Evolutionary conservation across 768 basidiomycete genomes (phyloP), one percentile per base, ranked within the genome.

Genomic region (Brasilioporus rufonigricans): DNA sequence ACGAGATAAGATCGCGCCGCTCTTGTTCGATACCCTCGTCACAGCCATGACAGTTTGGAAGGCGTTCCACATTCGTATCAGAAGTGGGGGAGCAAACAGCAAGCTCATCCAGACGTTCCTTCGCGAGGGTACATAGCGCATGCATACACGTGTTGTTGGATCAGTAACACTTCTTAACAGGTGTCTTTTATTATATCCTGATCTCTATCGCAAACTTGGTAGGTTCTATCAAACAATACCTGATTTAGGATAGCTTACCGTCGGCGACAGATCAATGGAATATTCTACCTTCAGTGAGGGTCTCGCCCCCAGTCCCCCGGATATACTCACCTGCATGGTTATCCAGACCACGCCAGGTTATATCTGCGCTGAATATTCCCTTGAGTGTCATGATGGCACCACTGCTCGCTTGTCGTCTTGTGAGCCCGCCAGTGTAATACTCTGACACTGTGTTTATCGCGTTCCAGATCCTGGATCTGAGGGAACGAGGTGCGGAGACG

Each of bases 181-280:
- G 89, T 57, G 84, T 91, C 57, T 91, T 91, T 69, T 92, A 91
- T 65, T 92, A 90, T 65, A 79, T 92, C 55, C 71, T 92, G 59
- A 91, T 92, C 66, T 91, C 89, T n/a, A 83, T 91, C 48, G 89
- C 89, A 45, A 92, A 92, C 73, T 73, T 92, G 75, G 79, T 79
- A 51, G 56, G 75, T 62, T 9, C 23, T 26, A 36, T 48, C 29
- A 19, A 12, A 24, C 8, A 53, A 24, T 40, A 26, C 36, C n/a
- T 44, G 6, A 35, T 43, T 13, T 33, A 21, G 41, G n/a, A 24
- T 55, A 40, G 39, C 55, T 63, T 27, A 57, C 40, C 1, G 21
- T 32, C 31, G 16, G 11, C 53, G 24, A 48, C 56, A 79, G 77
- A 83, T 91, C 66, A 91, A 91, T 59, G 89, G 89, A 40, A 85